Base-by-base conservation (phyloP, 1,284 basidiomycete species). In the Trametes pubescens region DNA sequence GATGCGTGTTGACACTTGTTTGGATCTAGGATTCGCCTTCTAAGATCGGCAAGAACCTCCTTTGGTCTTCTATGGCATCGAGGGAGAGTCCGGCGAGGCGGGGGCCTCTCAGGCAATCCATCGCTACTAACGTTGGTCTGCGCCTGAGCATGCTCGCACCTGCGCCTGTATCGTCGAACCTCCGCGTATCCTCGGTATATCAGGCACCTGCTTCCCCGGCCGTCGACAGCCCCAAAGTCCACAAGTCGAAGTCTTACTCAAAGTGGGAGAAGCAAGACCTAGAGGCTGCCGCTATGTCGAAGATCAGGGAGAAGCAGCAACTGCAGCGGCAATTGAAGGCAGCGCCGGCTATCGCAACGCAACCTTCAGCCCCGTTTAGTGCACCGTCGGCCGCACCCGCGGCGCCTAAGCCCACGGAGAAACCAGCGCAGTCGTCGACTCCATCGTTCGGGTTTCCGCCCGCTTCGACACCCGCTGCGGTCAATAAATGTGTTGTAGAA, bases 181-280 rank as follows among this genome's bases (percentile, higher is more conserved):
- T 80, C 56, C 79, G 82, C 59, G 76, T 81, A 49, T 76, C 80
- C 13, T 76, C 80, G 10, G 72, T 78, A 21, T 68, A 73, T 21
- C 75, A 65, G 57, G 72, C 59, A 64, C 74, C 60, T 59, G 72
- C 57, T 73, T 80, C 66, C 61, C 75, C 77, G 80, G 65, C 71
- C 37, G 65, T 74, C 13, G 85, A 86, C 64, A 87, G 83, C 66
- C 86, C 88, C 13, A 86, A 84, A 61, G 82, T 52, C 76, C 64
- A 81, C 26, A 71, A 75, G 59, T 79, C 79, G 18, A 82, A 83
- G 66, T 82, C 82, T 8, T 89, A 86, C 67, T 90, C 90, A 0
- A 92, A 91, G 74, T 91, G 89, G 89, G 91, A 93, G 75, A 93
- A 92, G 67, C 91, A 93, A 73, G 91, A 93, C 69, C 74, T 91